Base-by-base conservation (phyloP, 2,329 filamentous ascomycete genomes). In the Alternaria ethzedia region DNA sequence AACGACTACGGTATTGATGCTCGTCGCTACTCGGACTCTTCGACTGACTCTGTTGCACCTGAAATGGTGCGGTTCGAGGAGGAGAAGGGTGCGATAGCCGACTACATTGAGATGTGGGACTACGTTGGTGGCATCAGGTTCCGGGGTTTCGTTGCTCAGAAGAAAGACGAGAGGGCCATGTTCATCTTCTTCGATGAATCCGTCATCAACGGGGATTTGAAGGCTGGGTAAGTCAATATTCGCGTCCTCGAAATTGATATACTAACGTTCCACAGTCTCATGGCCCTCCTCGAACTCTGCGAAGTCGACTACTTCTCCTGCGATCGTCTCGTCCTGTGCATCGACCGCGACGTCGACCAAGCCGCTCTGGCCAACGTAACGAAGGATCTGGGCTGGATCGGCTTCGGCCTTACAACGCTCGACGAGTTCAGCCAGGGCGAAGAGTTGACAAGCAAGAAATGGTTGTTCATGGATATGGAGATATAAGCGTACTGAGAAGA, bases 401-500 rank as follows among this genome's bases (percentile, higher is more conserved):
- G 94, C 59, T 97, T 97, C 77, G 91, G 92, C 76, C 86, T 95
- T 70, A 89, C 89, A 54, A 95, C 92, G 23, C 85, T 97, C 46
- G 90, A 94, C 70, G 87, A 88, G 71, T 97, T 93, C 90, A 86
- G 88, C 15, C 82, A 85, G 49, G 78, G 79, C 51, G 82, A 81
- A 50, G 88, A 91, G 67, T 61, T 73, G 23, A 89, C 91, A 54
- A 97, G 93, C 82, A 83, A 89, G 56, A 86, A 86, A 74, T 97
- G 94, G 94, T 80, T 97, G 63, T 93, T 96, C 78, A 88, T 97
- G 85, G 89, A 90, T 67, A 96, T 97, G 89, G 94, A 97, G 79
- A 83, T 95, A 62, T 97, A 61, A 21, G 41, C 7, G 32, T 26
- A 8, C 20, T 56, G 43, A 28, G 25, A 26, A 46, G 9, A 52